phyloP scores from a whole-genome alignment of 1,284 basidiomycete species.

The Marasmius sp. region DNA sequence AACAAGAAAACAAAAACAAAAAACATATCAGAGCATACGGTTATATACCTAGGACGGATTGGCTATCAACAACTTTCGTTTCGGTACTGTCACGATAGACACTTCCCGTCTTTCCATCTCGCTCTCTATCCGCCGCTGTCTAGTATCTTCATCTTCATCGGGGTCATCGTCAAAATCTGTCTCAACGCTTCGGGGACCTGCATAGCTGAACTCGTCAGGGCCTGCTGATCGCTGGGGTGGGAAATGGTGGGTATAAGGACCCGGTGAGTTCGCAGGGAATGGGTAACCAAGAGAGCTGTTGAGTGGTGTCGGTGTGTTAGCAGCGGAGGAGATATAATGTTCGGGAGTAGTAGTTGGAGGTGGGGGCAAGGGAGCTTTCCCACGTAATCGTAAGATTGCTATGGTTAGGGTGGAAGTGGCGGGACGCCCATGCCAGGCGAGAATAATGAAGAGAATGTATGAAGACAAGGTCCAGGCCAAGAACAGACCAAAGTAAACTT shows the following conservation, averaged over 20 bases:
- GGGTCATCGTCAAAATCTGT: slow-evolving; percentile 68
- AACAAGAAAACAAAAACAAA: slow-evolving; percentile 1
- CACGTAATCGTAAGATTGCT: slow-evolving; percentile 46
- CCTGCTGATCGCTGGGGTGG: slow-evolving; percentile 52
- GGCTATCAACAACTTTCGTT: slow-evolving; percentile 67
- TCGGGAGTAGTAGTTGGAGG: not conserved
- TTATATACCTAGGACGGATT: slow-evolving; percentile 51
- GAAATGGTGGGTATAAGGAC: slow-evolving; percentile 64
- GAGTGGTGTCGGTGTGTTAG: slow-evolving; percentile 28
- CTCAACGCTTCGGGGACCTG: slow-evolving; percentile 42
- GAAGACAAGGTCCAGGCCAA: slow-evolving; percentile 59
- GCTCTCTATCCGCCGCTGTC: slow-evolving; percentile 72
- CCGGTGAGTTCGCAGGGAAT: slow-evolving; percentile 43
- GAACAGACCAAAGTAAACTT: slow-evolving; percentile 62
- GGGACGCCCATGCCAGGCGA: slow-evolving; percentile 60
- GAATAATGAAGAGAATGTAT: slow-evolving; percentile 50
- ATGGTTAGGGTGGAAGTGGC: slow-evolving; percentile 56
- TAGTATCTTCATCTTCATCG: slow-evolving; percentile 62
- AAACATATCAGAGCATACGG: not conserved
- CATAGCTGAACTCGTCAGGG: slow-evolving; percentile 44
- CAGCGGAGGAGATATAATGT: not conserved
- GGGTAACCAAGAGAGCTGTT: slow-evolving; percentile 43
- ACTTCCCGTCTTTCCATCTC: slow-evolving; percentile 79
- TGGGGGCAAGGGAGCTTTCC: slow-evolving; percentile 11
- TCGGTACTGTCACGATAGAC: slow-evolving; percentile 77